Percentiles rank a stretch among this genome's conserved stretches.
These are phyloP conservation scores for Erodium texanum DNA, from an alignment of 441 rosid species.

Conservation along the genomic window DNA sequence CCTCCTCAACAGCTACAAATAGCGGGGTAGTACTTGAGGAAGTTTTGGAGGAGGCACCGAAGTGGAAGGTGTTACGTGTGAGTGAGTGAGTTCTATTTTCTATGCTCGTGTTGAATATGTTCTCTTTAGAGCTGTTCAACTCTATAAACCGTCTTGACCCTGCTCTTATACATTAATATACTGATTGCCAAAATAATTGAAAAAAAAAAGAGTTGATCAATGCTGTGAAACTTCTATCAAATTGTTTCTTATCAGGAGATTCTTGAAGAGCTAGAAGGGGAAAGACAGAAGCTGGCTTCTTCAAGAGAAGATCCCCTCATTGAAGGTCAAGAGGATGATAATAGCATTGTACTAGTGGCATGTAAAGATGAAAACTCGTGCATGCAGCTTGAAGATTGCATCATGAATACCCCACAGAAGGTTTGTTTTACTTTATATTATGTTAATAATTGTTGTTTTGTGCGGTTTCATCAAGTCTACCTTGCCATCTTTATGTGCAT, in stretches of 20 bases:
- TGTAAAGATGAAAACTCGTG: constrained; percentile 93
- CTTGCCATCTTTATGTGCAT: background rate
- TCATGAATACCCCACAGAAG: constrained; percentile 54
- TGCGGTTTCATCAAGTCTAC: background rate
- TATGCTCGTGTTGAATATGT: constrained; percentile 18
- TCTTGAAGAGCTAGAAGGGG: constrained; percentile 79
- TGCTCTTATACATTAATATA: background rate
- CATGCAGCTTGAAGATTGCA: constrained; percentile 93
- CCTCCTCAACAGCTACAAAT: constrained; percentile 31
- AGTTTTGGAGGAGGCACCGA: constrained; percentile 83
- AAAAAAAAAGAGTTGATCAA: background rate
- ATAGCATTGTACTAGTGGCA: constrained; percentile 69
- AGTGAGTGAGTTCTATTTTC: constrained; percentile 61
- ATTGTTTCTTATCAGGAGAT: constrained; percentile 48
- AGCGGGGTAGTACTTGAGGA: constrained; percentile 49
- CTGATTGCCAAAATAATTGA: background rate
- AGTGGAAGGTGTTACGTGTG: constrained; percentile 99
- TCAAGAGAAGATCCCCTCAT: constrained; percentile 28
- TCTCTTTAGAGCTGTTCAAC: constrained; percentile 13
- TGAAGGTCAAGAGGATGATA: constrained; percentile 37
- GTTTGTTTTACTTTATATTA: constrained; percentile 21
- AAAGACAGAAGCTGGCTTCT: constrained; percentile 45
- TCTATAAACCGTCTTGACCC: background rate
- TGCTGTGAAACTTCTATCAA: background rate
- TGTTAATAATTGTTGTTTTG: background rate